Percentiles rank a stretch among this genome's conserved stretches.
Conservation (phyloP, 108 stramenopile species). For the Discostella pseudostelligera region DNA sequence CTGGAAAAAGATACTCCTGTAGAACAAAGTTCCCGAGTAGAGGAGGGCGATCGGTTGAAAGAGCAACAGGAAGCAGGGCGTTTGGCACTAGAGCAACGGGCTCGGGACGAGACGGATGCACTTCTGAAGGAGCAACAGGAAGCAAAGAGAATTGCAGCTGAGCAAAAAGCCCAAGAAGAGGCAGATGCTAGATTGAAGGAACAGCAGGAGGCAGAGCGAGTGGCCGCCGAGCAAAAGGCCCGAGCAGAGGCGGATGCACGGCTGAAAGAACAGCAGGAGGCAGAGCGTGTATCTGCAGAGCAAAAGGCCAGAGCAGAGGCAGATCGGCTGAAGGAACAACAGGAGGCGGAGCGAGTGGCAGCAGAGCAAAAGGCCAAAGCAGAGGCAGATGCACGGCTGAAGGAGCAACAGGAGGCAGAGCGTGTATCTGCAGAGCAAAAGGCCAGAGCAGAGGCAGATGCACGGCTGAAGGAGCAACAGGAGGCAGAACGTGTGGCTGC, state of each 20-base stretch:
- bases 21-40: too few species aligned
- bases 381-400: conserved; percentile 4
- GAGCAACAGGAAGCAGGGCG: too few species aligned
- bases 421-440: not conserved
- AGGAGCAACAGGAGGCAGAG: conserved; percentile 7
- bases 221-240: too few species aligned
- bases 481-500: conserved; percentile 12
- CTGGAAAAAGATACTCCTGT: too few species aligned
- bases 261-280: conserved; percentile 6
- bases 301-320: not conserved
- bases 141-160: too few species aligned
- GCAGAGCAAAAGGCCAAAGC: not conserved
- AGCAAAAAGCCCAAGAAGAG: not conserved
- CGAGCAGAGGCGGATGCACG: not conserved
- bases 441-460: not conserved
- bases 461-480: not conserved
- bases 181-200: not conserved
- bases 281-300: not conserved
- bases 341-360: not conserved
- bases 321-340: not conserved
- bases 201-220: not conserved
- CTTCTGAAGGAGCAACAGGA: too few species aligned
- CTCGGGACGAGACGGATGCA: too few species aligned
- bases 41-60: too few species aligned
- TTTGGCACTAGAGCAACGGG: too few species aligned